Percentiles rank a stretch among this genome's conserved stretches.
phyloP scores from a whole-genome alignment of 2,329 filamentous ascomycete genomes.

The Penicillium sp. region DNA sequence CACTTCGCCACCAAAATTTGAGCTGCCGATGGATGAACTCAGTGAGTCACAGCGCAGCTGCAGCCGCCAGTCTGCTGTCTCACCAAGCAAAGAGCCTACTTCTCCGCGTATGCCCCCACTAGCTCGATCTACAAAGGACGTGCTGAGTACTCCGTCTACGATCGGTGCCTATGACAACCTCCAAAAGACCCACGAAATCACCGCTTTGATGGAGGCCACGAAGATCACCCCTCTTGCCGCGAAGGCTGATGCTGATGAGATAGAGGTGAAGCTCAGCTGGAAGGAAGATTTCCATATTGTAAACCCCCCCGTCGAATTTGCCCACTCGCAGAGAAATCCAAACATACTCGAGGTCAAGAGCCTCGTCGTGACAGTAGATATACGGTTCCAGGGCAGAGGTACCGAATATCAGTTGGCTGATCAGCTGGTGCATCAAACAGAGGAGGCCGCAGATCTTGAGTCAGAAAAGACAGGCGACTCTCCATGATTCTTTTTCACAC shows the following conservation, averaged over 20 bases:
- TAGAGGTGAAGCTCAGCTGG: neutral
- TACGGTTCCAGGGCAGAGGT: neutral
- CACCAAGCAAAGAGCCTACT: too few relatives aligned
- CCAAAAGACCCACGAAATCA: neutral
- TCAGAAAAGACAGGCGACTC: neutral
- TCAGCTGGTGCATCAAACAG: neutral
- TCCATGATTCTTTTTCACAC: neutral
- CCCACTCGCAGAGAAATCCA: neutral
- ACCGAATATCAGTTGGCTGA: neutral
- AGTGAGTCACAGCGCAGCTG: too few relatives aligned
- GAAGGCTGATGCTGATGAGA: neutral
- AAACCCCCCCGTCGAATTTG: neutral
- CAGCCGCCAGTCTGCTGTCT: too few relatives aligned
- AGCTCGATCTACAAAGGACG: too few relatives aligned
- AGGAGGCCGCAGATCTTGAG: neutral
- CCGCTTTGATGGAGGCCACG: neutral
- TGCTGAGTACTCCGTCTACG: too few relatives aligned
- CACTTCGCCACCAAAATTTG: constrained; percentile 78
- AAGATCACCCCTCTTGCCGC: neutral
- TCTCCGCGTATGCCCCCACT: too few relatives aligned
- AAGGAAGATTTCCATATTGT: neutral
- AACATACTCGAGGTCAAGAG: neutral
- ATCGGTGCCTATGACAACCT: neutral
- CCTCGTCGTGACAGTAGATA: neutral
- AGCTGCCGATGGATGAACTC: constrained; percentile 44